These are phyloP conservation scores for Lantana camara DNA, from an alignment of 257 asterid species.

Conservation along the genomic window DNA sequence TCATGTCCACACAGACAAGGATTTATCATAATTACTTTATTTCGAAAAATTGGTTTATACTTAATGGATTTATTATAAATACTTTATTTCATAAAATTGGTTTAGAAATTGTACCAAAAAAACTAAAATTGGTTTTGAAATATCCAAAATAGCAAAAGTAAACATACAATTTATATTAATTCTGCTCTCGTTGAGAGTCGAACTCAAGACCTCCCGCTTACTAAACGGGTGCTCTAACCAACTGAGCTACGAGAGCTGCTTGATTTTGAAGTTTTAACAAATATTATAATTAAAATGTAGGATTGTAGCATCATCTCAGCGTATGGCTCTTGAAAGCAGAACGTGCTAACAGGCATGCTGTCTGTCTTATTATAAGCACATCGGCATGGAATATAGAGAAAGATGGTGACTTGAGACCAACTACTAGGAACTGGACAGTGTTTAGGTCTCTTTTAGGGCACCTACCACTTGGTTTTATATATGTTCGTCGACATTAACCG, in stretches of 20 bases:
- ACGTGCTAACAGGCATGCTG: neutral
- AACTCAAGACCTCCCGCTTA: conserved; percentile 99
- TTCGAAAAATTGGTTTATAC: too few species aligned
- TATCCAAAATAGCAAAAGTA: neutral
- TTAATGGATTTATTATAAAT: too few species aligned
- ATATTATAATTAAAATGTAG: neutral
- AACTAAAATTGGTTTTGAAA: too few species aligned
- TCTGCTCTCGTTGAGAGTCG: conserved; percentile 73
- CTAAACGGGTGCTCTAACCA: conserved; percentile 99
- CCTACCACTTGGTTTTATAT: neutral
- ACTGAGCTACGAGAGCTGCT: conserved; percentile 84
- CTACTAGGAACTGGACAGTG: neutral
- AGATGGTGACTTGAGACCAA: neutral
- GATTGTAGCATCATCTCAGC: neutral
- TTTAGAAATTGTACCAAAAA: too few species aligned
- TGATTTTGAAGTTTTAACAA: too few species aligned
- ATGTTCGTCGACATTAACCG: too few species aligned
- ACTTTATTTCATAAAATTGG: too few species aligned
- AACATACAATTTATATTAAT: neutral
- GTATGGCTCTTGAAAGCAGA: neutral
- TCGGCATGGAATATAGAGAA: neutral
- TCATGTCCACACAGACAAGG: too few species aligned
- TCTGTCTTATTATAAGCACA: neutral
- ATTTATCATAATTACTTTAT: too few species aligned
- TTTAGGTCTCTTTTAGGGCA: neutral